phyloP scores from a whole-genome alignment of 2,329 filamentous ascomycete species.

The Huntiella abstrusa region DNA sequence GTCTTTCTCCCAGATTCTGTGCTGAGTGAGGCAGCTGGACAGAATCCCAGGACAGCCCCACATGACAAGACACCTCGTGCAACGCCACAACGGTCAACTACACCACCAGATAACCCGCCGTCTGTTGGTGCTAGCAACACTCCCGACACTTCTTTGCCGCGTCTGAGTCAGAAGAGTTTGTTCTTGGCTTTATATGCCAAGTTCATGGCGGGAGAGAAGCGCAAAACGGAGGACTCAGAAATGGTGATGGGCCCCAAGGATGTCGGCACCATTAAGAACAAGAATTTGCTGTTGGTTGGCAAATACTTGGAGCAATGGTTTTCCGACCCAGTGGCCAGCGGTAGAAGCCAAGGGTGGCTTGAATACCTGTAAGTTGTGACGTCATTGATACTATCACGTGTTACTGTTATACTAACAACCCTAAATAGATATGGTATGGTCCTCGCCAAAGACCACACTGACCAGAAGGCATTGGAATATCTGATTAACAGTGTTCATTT shows the following conservation, averaged over 20 bases:
- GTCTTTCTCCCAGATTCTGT: constrained; percentile 72
- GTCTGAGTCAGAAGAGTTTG: constrained; percentile 72
- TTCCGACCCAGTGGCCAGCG: constrained; percentile 40
- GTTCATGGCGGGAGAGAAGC: constrained; percentile 83
- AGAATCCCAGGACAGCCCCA: constrained; percentile 24
- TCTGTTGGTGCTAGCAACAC: background rate
- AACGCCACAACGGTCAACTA: background rate
- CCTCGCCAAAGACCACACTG: constrained; percentile 77
- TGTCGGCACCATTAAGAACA: constrained; percentile 65
- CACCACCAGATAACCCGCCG: background rate
- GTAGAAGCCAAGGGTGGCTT: constrained; percentile 71
- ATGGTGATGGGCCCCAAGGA: constrained; percentile 93
- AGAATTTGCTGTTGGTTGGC: constrained; percentile 60
- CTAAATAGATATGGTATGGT: constrained; percentile 59
- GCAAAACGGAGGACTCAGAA: constrained; percentile 88
- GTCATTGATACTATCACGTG: background rate
- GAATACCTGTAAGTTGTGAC: constrained; percentile 46
- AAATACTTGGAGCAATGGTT: constrained; percentile 70
- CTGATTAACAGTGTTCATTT: constrained; percentile 75
- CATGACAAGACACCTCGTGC: background rate
- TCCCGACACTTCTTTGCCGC: constrained; percentile 24
- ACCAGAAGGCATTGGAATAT: constrained; percentile 65
- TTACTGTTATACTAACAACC: background rate
- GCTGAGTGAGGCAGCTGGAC: constrained; percentile 43
- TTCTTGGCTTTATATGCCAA: constrained; percentile 88